These are phyloP conservation scores for Populus hybrid DNA, from an alignment of 441 rosid genomes.

Conservation along the genomic window DNA sequence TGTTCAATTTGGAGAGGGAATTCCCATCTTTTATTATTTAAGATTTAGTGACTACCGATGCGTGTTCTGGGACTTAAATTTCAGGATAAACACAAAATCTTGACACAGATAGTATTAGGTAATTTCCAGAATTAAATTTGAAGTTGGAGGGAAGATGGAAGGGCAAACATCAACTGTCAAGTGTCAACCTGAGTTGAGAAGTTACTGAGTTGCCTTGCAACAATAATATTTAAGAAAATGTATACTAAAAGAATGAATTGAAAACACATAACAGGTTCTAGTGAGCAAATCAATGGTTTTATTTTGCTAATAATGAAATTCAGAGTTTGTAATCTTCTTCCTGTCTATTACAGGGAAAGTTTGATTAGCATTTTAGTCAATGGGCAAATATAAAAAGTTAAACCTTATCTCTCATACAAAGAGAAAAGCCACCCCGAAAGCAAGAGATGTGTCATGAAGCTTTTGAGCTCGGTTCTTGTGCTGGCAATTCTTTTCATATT, in stretches of 20 bases:
- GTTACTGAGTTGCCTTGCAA: neutral
- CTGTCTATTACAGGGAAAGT: neutral
- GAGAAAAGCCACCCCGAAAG: neutral
- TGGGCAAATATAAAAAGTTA: neutral
- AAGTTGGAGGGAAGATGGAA: neutral
- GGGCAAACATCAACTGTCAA: neutral
- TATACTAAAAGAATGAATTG: no score
- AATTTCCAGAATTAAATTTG: neutral
- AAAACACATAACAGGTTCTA: neutral
- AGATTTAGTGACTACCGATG: neutral
- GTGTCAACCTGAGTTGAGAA: neutral
- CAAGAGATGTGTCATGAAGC: neutral
- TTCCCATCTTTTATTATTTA: neutral
- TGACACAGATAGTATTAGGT: neutral
- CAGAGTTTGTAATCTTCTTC: neutral
- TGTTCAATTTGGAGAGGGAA: neutral
- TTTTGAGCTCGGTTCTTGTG: neutral
- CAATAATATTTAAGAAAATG: neutral
- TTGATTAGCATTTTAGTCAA: neutral
- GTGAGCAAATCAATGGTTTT: neutral
- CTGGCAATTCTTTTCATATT: neutral
- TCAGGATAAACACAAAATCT: neutral
- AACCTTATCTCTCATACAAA: neutral
- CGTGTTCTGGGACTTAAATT: neutral
- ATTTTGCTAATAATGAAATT: neutral